phyloP scores from a whole-genome alignment of 352 stramenopile species.

The Globisporangium cederbergense region DNA sequence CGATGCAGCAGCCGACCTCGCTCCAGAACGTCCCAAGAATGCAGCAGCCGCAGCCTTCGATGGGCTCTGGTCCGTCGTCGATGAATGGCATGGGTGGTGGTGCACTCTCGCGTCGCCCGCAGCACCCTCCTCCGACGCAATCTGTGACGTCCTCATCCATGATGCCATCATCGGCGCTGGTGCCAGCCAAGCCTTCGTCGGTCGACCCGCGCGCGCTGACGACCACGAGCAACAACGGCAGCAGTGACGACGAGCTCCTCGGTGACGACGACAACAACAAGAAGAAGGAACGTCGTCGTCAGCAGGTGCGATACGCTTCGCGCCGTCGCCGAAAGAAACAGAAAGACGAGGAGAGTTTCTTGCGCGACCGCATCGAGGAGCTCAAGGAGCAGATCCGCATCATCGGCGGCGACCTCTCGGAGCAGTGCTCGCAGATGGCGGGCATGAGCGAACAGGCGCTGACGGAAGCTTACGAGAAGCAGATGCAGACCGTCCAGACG shows the following conservation, averaged over 20 bases:
- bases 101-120: constrained; percentile 6
- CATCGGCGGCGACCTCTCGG: constrained; percentile 70
- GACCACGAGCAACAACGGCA: constrained; percentile 50
- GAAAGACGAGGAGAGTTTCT: constrained; percentile 79
- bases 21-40: constrained; percentile 18
- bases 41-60: constrained; percentile 15
- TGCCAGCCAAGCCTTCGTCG: constrained; percentile 34
- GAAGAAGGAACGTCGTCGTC: constrained; percentile 77
- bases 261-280: constrained; percentile 59
- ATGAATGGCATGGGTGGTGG: constrained; percentile 10
- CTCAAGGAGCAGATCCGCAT: constrained; percentile 84
- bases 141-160: constrained; percentile 22
- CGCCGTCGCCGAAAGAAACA: constrained; percentile 79
- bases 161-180: constrained; percentile 31
- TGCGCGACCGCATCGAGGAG: constrained; percentile 78
- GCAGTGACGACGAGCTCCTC: constrained; percentile 53
- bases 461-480: constrained; percentile 78
- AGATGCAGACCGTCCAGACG: constrained; percentile 77
- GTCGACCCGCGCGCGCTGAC: constrained; percentile 38
- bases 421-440: constrained; percentile 79
- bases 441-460: constrained; percentile 79
- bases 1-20: constrained; percentile 16
- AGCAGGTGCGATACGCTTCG: constrained; percentile 79
- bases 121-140: constrained; percentile 15
- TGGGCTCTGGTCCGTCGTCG: constrained; percentile 7